These are phyloP conservation scores for Bruguiera hainesii DNA, from an alignment of 441 rosid species.

Conservation along the genomic window DNA sequence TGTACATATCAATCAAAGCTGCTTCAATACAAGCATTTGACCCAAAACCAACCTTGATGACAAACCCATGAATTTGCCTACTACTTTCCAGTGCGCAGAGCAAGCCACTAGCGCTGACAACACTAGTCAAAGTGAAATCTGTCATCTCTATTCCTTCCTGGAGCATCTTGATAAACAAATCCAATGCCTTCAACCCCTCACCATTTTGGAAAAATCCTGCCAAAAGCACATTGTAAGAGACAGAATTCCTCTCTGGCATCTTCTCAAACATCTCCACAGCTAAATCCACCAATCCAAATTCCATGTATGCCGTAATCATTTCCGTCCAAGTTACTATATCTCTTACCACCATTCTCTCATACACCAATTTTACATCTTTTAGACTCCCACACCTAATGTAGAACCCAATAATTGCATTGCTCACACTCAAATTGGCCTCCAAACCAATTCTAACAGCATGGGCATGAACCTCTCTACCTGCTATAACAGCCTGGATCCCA, in stretches of 20 bases:
- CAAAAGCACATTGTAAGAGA: conserved; percentile 62
- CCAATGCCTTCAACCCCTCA: conserved; percentile 43
- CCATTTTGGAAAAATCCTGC: conserved; percentile 62
- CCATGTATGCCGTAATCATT: conserved; percentile 63
- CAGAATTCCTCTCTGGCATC: conserved; percentile 56
- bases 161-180: conserved; percentile 52
- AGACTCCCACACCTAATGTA: conserved; percentile 48
- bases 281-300: conserved; percentile 52
- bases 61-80: conserved; percentile 72
- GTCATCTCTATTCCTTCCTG: conserved; percentile 51
- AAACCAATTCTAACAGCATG: conserved; percentile 55
- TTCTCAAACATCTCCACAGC: conserved; percentile 55
- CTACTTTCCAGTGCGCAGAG: conserved; percentile 37
- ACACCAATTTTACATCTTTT: conserved; percentile 40
- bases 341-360: conserved; percentile 44
- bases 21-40: conserved; percentile 56
- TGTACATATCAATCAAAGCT: conserved; percentile 75
- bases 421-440: conserved; percentile 50
- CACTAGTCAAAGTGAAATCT: conserved; percentile 60
- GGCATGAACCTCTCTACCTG: conserved; percentile 68
- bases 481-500: conserved; percentile 29
- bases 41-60: conserved; percentile 54
- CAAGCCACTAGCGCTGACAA: conserved; percentile 61
- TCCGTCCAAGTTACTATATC: conserved; percentile 65
- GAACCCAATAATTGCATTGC: conserved; percentile 61